Evolutionary conservation across 257 asterid species (phyloP).

Genomic region (Solanum ahanhuiri): DNA sequence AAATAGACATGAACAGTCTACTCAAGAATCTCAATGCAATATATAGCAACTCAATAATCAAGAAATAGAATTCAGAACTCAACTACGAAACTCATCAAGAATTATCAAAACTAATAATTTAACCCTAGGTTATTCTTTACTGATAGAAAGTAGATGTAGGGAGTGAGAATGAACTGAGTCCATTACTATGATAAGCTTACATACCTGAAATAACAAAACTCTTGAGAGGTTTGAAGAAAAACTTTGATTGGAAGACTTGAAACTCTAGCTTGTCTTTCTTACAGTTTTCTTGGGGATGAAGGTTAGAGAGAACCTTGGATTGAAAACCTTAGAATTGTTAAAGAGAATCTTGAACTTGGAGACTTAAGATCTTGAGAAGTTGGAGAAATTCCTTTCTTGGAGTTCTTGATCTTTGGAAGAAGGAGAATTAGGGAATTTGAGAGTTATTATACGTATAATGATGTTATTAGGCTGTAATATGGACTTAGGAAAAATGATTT

Average conservation of each 20-base stretch:
- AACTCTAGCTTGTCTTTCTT: neutral
- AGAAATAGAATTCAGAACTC: neutral
- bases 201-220: no score
- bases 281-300: neutral
- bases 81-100: neutral
- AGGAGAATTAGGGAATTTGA: neutral
- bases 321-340: no score
- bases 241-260: neutral
- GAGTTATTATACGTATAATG: neutral
- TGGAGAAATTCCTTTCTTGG: neutral
- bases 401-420: neutral
- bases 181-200: neutral
- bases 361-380: no score
- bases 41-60: no score
- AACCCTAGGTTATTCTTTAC: neutral
- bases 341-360: neutral
- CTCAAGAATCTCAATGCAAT: neutral
- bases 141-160: neutral
- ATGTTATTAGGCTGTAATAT: neutral
- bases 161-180: no score
- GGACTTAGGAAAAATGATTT: neutral
- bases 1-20: neutral
- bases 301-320: neutral
- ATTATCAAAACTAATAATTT: neutral
- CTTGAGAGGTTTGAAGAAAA: neutral